A percentile compares a stretch with the other conserved stretches of the same genome.
phyloP scores from a whole-genome alignment of 2,329 filamentous ascomycete species.

The Magnaporthiopsis incrustans region DNA sequence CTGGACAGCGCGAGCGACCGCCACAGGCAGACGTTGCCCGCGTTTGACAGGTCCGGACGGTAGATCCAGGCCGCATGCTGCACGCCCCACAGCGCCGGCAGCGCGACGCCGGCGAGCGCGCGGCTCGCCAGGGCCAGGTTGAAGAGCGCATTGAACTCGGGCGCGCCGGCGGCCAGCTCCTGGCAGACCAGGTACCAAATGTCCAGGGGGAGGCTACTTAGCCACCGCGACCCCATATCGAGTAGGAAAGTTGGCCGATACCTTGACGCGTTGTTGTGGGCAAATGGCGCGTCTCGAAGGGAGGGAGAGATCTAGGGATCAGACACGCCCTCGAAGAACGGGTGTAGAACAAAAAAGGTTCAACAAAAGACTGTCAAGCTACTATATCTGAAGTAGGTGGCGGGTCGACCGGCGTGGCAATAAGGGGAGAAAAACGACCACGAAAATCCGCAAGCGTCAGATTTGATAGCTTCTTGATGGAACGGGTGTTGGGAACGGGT shows the following conservation, averaged over 20 bases:
- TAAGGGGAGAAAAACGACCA: too few species aligned
- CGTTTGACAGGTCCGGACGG: background rate
- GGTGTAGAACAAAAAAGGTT: too few species aligned
- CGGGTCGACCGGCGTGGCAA: too few species aligned
- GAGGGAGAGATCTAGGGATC: too few species aligned
- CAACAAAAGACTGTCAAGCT: too few species aligned
- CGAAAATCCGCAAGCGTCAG: too few species aligned
- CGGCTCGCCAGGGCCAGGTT: constrained; percentile 47
- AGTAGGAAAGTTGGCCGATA: background rate
- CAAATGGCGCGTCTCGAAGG: too few species aligned
- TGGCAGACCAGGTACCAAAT: constrained; percentile 53
- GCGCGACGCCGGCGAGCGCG: constrained; percentile 47
- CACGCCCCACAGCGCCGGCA: constrained; percentile 52
- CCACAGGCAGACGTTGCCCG: constrained; percentile 49
- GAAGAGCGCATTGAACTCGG: constrained; percentile 53
- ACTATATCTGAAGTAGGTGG: too few species aligned
- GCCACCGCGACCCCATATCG: constrained; percentile 4
- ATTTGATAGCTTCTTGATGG: too few species aligned
- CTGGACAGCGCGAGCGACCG: constrained; percentile 60
- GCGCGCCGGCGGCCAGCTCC: constrained; percentile 42
- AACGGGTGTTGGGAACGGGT: too few species aligned
- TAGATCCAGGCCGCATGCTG: background rate
- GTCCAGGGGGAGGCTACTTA: constrained; percentile 41
- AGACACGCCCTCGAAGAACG: too few species aligned
- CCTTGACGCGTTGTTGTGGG: too few species aligned